Base-by-base conservation (phyloP, 2,329 filamentous ascomycete genomes). In the Colletotrichum sp. region DNA sequence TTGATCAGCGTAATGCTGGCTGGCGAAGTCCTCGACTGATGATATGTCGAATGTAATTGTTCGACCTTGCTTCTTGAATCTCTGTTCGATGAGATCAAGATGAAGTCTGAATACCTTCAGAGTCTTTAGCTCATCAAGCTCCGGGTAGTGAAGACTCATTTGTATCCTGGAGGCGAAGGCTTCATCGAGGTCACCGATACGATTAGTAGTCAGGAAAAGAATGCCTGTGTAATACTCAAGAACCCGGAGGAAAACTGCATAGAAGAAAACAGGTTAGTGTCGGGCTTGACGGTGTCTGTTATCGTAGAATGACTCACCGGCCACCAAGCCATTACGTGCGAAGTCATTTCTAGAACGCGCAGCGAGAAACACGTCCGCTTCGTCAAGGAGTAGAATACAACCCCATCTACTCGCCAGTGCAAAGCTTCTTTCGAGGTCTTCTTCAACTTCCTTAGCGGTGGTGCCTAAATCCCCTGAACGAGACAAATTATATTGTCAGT, bases 31-130 rank as follows among this genome's bases (percentile, higher is more conserved):
- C 4, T 43, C 39, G 8, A 43, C 5, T 6, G 18, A 43, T 9
- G 39, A 43, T n/a, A n/a, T 43, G 5, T 43, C 39, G 8, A 10
- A 43, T 10, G 16, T 43, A 4, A 43, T 43, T 0, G 16, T 43
- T 6, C 39, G 4, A 6, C 4, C 4, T n/a, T 43, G 39, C 0
- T 43, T 1, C 18, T n/a, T 43, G 18, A 43, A 43, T 0, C 39
- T n/a, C 5, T 43, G 7, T 6, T 43, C 18, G 0, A 43, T 43
- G 39, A 43, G 39, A 3, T 43, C 39, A 10, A 43, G 8, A n/a
- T 43, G 39, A n/a, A 43, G 39, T 43, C 39, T 43, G 9, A 43
- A 43, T 1, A 43, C 39, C 3, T 43, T 43, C 39, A 43, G 39
- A 43, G 39, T 43, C 39, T 43, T 43, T 0, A n/a, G 16, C 39